Evolutionary conservation across 148 eudicot species (phyloP).

Genomic region (Camellia granthamiana): DNA sequence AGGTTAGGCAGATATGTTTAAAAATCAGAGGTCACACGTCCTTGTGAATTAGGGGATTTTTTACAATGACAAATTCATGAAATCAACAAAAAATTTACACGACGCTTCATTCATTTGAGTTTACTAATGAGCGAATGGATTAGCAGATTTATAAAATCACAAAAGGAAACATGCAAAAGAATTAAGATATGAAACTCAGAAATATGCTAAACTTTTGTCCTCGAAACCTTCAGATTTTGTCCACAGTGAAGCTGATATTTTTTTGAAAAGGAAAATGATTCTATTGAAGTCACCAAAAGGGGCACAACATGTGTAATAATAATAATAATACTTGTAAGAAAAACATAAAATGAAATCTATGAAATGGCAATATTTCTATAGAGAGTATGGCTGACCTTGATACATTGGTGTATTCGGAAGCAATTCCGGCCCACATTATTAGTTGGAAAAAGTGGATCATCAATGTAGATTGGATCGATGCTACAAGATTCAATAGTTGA

Average conservation of each 20-base stretch:
- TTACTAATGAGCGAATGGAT: background rate
- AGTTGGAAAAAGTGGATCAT: conserved; percentile 88
- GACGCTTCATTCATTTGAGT: background rate
- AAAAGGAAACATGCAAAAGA: background rate
- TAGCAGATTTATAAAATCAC: background rate
- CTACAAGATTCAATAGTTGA: conserved; percentile 36
- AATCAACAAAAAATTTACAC: background rate
- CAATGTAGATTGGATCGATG: conserved; percentile 94
- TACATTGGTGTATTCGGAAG: conserved; percentile 95
- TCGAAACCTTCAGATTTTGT: too few species aligned
- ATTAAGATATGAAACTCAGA: background rate
- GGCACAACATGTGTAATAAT: too few species aligned
- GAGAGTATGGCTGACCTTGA: conserved; percentile 59
- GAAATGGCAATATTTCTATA: background rate
- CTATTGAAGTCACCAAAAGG: too few species aligned
- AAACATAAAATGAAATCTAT: background rate
- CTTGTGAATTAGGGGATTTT: conserved; percentile 5
- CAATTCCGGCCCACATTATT: conserved; percentile 97
- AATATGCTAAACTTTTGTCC: background rate
- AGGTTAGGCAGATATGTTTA: background rate
- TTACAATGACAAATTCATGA: background rate
- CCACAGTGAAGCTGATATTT: background rate
- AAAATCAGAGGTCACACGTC: background rate
- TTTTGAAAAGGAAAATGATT: too few species aligned
- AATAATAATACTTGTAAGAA: background rate